Evolutionary conservation across 768 basidiomycete species (phyloP), one percentile per base, ranked within the genome.

Genomic region (Mycena haematopus): DNA sequence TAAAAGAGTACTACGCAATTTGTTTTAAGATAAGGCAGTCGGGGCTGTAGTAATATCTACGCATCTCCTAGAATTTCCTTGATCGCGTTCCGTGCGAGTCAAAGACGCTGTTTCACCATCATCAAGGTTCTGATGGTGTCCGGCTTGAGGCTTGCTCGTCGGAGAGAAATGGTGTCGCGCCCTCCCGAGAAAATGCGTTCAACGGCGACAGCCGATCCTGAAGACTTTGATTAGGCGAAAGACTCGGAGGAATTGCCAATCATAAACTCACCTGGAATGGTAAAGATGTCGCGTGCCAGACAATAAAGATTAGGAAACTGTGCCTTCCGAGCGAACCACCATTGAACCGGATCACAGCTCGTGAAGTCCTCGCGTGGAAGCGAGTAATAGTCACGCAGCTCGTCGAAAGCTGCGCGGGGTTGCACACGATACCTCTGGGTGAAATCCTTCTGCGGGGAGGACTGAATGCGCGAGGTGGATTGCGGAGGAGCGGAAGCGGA

Each of bases 351-450:
- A 36, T 52, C 51, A 52, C 51, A 52, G 5, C 19, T n/a, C 22
- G 38, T 25, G 24, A 54, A 54, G 22, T 54, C 52, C 36, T 54
- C 52, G 15, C 38, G 52, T 9, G 38, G 52, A 54, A 55, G 53
- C 19, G 25, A 6, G 14, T 42, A 55, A 31, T 55, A 55, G 11
- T 55, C 53, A 25, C 53, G 38, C 8, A 55, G 53, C 40, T 55
- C 53, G 19, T 55, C 40, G 11, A 55, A 31, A 27, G 40, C 53
- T 9, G 38, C 53, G n/a, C 53, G 40, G 24, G 25, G 53, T 38
- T 22, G 25, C 2, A 55, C 53, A n/a, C 25, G 53, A 19, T 55
- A 55, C 25, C 53, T 27, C 25, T 42, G 15, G 22, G 27, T 44
- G 25, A 55, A 55, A 31, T 55, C 40, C 40, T 55, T 55, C 21